phyloP scores from a whole-genome alignment of 2,329 filamentous ascomycete genomes.

The Diaporthe sp. region DNA sequence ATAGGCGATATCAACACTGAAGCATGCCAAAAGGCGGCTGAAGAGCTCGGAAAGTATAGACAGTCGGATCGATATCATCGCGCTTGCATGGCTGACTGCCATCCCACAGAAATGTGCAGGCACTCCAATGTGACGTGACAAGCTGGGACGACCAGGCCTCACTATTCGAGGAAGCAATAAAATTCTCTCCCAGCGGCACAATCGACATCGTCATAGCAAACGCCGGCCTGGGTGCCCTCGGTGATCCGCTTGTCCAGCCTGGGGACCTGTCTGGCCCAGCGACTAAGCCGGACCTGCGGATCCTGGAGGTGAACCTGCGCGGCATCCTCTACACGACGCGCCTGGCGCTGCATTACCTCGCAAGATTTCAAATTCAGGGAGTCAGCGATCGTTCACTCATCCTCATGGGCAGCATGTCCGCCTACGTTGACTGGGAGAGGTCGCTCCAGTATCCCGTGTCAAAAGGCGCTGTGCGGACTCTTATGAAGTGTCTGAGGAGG shows the following conservation, averaged over 20 bases:
- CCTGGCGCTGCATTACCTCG: background rate
- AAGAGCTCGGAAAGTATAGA: background rate
- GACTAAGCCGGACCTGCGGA: background rate
- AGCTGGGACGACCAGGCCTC: background rate
- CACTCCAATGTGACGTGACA: background rate
- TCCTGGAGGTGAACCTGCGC: background rate
- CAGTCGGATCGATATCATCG: accelerated
- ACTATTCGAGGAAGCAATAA: background rate
- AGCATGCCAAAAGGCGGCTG: background rate
- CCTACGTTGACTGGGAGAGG: background rate
- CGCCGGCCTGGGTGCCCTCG: background rate
- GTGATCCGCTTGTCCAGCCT: background rate
- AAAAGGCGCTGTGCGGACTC: background rate
- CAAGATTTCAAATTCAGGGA: background rate
- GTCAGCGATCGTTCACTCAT: background rate
- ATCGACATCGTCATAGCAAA: background rate
- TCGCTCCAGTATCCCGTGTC: background rate
- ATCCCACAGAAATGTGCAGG: background rate
- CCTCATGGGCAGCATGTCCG: background rate
- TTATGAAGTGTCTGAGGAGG: background rate
- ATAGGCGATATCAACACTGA: background rate
- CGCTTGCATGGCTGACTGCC: background rate
- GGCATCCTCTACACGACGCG: background rate
- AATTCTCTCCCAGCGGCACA: background rate
- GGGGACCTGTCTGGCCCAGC: background rate